These are phyloP conservation scores for Musa beccarii DNA, from an alignment of 176 grass and related monocot genomes.

Conservation along the genomic window DNA sequence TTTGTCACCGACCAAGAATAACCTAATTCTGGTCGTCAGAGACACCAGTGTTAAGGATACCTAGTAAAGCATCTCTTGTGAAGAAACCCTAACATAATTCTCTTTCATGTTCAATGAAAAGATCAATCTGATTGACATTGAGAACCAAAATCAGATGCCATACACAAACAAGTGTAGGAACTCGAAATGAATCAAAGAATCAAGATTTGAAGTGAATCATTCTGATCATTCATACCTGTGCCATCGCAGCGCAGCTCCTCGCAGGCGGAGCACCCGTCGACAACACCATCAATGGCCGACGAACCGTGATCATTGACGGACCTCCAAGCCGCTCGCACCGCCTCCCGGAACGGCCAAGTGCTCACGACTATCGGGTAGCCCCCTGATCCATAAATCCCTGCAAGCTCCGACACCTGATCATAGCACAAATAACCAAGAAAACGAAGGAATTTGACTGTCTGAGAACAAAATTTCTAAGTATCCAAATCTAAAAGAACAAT, in stretches of 20 bases:
- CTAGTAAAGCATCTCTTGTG: too few species aligned
- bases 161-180: background rate
- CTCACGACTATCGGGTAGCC: constrained; percentile 51
- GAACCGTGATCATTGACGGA: constrained; percentile 25
- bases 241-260: constrained; percentile 83
- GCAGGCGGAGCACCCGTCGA: constrained; percentile 71
- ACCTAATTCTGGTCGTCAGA: too few species aligned
- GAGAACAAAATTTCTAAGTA: background rate
- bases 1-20: too few species aligned
- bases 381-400: background rate
- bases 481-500: background rate
- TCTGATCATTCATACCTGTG: constrained; percentile 35
- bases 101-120: background rate
- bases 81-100: too few species aligned
- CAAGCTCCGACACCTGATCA: constrained; percentile 5
- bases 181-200: background rate
- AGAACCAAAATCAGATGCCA: background rate
- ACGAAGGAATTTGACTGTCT: background rate
- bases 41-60: too few species aligned
- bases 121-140: background rate
- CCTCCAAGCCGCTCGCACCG: constrained; percentile 52
- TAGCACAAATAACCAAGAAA: background rate
- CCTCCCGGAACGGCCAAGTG: constrained; percentile 82
- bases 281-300: constrained; percentile 59
- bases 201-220: background rate